phyloP scores from a whole-genome alignment of 2,329 filamentous ascomycete genomes.

The Aspergillus vadensis region DNA sequence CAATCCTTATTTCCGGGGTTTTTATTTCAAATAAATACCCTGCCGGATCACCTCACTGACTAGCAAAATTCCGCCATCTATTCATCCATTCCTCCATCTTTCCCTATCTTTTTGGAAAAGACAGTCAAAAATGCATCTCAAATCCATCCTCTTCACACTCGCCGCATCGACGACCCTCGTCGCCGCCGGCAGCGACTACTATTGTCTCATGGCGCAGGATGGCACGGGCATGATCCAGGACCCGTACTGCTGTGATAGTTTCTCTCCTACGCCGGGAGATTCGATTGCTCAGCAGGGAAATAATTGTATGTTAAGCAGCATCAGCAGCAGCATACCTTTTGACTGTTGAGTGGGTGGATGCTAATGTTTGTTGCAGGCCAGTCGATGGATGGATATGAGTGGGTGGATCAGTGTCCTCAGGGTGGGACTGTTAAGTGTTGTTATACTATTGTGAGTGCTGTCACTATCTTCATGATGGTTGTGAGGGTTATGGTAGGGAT shows the following conservation, averaged over 20 bases:
- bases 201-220: constrained; percentile 31
- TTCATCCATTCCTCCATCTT: background rate
- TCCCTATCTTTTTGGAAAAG: background rate
- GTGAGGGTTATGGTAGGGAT: too few species aligned
- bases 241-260: constrained; percentile 33
- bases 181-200: constrained; percentile 16
- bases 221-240: constrained; percentile 30
- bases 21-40: background rate
- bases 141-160: constrained; percentile 23
- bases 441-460: constrained; percentile 31
- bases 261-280: constrained; percentile 22
- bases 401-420: constrained; percentile 28
- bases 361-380: constrained; percentile 19
- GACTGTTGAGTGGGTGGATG: background rate
- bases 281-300: constrained; percentile 24
- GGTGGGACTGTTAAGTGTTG: constrained; percentile 28
- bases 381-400: constrained; percentile 20
- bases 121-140: constrained; percentile 18
- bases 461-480: too few species aligned
- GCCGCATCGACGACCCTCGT: constrained; percentile 17
- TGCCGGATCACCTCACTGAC: background rate
- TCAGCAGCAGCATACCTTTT: background rate
- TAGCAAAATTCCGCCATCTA: background rate
- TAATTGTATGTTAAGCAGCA: constrained; percentile 25
- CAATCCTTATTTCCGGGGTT: background rate